Base-by-base conservation (phyloP, 805 yeast species). In the Candida hispaniensis region DNA sequence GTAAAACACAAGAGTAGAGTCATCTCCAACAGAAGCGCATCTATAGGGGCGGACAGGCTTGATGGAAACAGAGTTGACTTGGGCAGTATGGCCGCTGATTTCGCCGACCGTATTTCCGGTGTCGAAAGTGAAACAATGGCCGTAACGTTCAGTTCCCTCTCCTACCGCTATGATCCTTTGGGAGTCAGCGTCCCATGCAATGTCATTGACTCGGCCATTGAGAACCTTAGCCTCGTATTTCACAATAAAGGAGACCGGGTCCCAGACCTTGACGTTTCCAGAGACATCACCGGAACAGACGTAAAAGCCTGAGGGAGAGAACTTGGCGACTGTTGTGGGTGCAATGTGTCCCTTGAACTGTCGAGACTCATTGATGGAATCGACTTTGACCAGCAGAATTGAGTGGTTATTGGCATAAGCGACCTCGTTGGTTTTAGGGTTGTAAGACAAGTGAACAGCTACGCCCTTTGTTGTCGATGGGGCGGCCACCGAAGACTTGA, bases 71-170 rank as follows among this genome's bases (percentile, higher is more conserved):
- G 91, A 82, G 50, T 80, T 83, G 51, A 88, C 73, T 29, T 70
- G 72, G 15, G 82, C 75, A 11, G 88, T 69, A 54, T 91, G 98
- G 14, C 98, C 98, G 30, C 85, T 75, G 48, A 88, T 77, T 52
- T 91, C 97, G 38, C 98, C 99, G 26, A 91, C 75, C n/a, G 95
- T 73, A 58, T 91, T 91, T 42, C 98, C 98, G 1, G 94, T 71
- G 52, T 91, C 99, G 70, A 79, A 79, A 6, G 94, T 73, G 55
- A 88, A 82, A 44, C 93, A 85, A 47, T 79, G 94, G 5, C 97
- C 98, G 51, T 72, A 86, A 42, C 79, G 69, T 47, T 85, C 95
- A 46, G 78, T 78, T 32, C 97, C 98, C 47, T 80, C 78, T 38
- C 98, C 98, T 7, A 86, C 97, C 1, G 94, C 94, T 51, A 91